phyloP scores from a whole-genome alignment of 2,329 filamentous ascomycete genomes.

The Diaporthe eres region DNA sequence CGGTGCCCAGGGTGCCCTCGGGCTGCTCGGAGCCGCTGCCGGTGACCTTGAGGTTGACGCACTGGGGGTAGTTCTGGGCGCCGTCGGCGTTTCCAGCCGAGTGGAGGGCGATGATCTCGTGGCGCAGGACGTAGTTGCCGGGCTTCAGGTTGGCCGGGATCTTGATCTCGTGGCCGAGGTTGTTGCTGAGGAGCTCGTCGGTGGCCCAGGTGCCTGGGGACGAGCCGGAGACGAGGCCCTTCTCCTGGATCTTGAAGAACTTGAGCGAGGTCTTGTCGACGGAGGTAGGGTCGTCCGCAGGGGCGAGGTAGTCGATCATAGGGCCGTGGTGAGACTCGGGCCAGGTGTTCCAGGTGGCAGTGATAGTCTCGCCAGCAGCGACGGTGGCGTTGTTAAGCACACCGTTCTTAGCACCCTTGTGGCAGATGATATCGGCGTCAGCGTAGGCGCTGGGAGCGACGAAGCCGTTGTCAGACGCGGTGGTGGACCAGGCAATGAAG shows the following conservation, averaged over 20 bases:
- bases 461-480: conserved; percentile 55
- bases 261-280: conserved; percentile 67
- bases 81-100: conserved; percentile 55
- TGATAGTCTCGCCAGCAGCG: conserved; percentile 53
- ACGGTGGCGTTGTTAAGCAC: conserved; percentile 51
- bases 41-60: conserved; percentile 59
- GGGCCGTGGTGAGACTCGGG: conserved; percentile 62
- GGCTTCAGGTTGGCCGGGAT: conserved; percentile 55
- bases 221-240: conserved; percentile 63
- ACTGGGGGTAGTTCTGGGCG: conserved; percentile 64
- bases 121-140: conserved; percentile 60
- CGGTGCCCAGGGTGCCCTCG: conserved; percentile 46
- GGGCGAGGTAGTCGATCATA: conserved; percentile 75
- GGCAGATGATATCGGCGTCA: conserved; percentile 56
- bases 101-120: conserved; percentile 65
- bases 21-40: conserved; percentile 52
- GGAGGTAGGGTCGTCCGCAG: conserved; percentile 66
- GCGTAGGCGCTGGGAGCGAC: conserved; percentile 55
- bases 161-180: conserved; percentile 59
- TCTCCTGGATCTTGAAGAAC: conserved; percentile 75
- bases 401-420: conserved; percentile 49
- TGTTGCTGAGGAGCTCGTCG: conserved; percentile 61
- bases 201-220: conserved; percentile 65
- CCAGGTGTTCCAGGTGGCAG: conserved; percentile 57
- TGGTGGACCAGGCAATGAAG: conserved; percentile 41